Evolutionary conservation across 2,329 filamentous ascomycete species (phyloP), one percentile per base, ranked within the genome.

Genomic region (Diaporthe sp.): DNA sequence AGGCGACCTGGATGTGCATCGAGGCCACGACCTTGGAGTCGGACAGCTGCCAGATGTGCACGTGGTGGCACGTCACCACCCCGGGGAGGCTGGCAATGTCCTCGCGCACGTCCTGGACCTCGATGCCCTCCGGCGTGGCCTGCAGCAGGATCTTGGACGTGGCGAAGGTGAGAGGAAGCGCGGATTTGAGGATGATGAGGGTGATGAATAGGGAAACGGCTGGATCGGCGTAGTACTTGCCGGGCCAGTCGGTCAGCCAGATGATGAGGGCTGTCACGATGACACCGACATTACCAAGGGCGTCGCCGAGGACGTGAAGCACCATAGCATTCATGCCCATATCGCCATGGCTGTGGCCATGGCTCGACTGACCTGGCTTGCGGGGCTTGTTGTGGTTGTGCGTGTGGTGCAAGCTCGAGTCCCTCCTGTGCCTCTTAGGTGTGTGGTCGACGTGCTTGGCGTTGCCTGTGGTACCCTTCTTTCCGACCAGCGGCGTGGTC

Each of bases 1-100:
- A 98, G 61, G 92, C 92, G 30, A 99, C 93, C 82, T 98, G 95
- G 58, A 99, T 93, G 82, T 99, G 97, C 84, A 99, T 91, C 15
- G 94, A 97, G 17, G 97, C 96, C 50, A 99, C 93, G 45, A 98
- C 88, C 86, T 98, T 98, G 70, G 95, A 97, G 82, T 98, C 96
- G 22, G 94, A 97, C 45, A 99, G 90, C 83, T 98, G 96, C 97
- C 97, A 99, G 76, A 99, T 95, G 82, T 99, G 97, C 30, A 99
- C 89, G 82, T 99, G 96, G 84, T 99, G 97, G 81, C 95, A 98
- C 82, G 94, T 95, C 76, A 97, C 87, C 64, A 99, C 94, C 55
- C 96, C 96, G 0, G 94, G 93, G 8, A 99, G 91, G 22, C 90
- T 86, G 81, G 96, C 91, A 71, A 99, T 98, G 82, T 99, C 97